These are phyloP conservation scores for Gynochthodes officinalis DNA, from an alignment of 257 asterid species.

Conservation along the genomic window DNA sequence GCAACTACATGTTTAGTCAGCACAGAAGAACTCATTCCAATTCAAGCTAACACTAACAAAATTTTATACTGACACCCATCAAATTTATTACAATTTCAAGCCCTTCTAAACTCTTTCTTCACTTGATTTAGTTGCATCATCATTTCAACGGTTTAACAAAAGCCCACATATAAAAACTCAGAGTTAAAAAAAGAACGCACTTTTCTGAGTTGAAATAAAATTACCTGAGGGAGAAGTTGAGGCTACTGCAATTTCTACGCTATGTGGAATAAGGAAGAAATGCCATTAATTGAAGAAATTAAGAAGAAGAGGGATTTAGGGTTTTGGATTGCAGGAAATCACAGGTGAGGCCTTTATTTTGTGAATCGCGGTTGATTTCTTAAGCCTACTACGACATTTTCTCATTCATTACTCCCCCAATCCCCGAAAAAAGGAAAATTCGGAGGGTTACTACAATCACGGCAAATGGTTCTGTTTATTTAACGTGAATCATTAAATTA, in stretches of 20 bases:
- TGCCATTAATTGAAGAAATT: not conserved
- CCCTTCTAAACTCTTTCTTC: not conserved
- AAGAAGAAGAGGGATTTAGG: not conserved
- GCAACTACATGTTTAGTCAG: constrained; percentile 88
- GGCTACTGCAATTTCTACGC: not conserved
- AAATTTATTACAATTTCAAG: not conserved
- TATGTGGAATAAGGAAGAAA: not conserved
- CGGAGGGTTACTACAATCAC: no score
- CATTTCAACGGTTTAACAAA: not conserved
- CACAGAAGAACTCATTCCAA: constrained; percentile 57
- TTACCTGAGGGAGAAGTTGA: constrained; percentile 2
- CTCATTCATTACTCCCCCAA: no score
- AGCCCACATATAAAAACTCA: not conserved
- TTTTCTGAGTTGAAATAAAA: not conserved
- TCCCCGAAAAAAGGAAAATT: no score
- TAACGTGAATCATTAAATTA: no score
- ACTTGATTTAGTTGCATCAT: not conserved
- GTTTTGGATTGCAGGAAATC: no score
- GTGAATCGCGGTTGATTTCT: not conserved
- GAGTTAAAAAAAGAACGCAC: not conserved
- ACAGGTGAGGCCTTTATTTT: not conserved
- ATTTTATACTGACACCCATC: not conserved
- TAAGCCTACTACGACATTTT: not conserved
- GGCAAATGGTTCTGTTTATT: no score
- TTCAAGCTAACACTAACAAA: constrained; percentile 6